phyloP scores from a whole-genome alignment of 495 filamentous ascomycete genomes.

The Niebla homalea region DNA sequence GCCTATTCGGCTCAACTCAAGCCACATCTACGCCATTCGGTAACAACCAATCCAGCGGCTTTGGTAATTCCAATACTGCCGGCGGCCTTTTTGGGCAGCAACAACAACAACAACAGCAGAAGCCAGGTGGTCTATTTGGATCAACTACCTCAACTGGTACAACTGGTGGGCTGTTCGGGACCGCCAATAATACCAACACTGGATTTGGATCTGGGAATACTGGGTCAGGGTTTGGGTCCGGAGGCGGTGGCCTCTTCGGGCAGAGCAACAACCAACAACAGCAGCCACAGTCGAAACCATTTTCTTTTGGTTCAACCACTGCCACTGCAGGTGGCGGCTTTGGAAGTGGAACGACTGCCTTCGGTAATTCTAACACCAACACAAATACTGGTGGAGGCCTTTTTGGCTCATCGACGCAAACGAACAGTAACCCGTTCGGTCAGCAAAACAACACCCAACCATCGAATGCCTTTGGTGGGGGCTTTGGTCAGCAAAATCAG shows the following conservation, averaged over 20 bases:
- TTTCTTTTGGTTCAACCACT: slow-evolving; percentile 9
- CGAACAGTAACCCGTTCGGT: slow-evolving; percentile 12
- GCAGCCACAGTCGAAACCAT: slow-evolving; percentile 10
- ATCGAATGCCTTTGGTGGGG: slow-evolving; percentile 20
- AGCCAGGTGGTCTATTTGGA: slow-evolving; percentile 4
- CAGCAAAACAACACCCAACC: slow-evolving; percentile 9
- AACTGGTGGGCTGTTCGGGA: slow-evolving; percentile 11
- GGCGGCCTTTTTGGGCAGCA: slow-evolving; percentile 40
- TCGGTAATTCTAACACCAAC: slow-evolving; percentile 21
- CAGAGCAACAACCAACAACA: slow-evolving; percentile 26
- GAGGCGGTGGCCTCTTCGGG: slow-evolving; percentile 33
- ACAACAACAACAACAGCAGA: slow-evolving; percentile 1
- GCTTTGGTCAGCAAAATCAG: slow-evolving; percentile 23
- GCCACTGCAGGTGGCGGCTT: slow-evolving; percentile 37
- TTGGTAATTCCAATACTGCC: slow-evolving; percentile 23
- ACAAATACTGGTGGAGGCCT: slow-evolving; percentile 20
- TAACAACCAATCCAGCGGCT: slow-evolving; percentile 32
- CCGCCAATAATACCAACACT: slow-evolving; percentile 22
- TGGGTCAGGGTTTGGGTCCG: slow-evolving; percentile 1
- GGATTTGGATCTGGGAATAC: slow-evolving; percentile 28
- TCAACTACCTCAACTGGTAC: slow-evolving; percentile 1
- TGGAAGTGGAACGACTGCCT: slow-evolving; percentile 27
- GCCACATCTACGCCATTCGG: slow-evolving; percentile 36
- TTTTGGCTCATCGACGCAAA: slow-evolving; percentile 10
- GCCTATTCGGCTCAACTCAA: slow-evolving; percentile 39